Base-by-base conservation (phyloP, 441 rosid species). In the Eutrema salsugineum region DNA sequence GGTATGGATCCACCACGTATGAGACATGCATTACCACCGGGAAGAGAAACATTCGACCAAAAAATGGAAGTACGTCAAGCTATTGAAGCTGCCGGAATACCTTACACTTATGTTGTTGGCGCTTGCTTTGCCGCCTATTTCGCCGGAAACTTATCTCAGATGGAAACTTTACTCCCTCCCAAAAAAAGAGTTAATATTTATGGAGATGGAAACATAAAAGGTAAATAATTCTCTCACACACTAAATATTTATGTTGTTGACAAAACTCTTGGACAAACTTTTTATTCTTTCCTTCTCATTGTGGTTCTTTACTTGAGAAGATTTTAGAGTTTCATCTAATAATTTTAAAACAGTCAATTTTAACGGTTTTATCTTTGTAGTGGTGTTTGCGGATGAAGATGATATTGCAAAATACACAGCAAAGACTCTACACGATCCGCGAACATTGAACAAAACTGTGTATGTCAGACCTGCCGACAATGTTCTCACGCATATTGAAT, bases 61-160 rank as follows among this genome's bases (percentile, higher is more conserved):
- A 90, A 92, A 76, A 85, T 88, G 91, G 49, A 10, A 1, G 88
- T 90, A 38, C 83, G 97, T 61, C 83, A 58, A 12, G 97, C 90
- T 1, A 89, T 91, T 15, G 91, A 89, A n/a, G 88, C 73, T 0
- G 89, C 93, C 24, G 65, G 77, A 7, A 89, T 91, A 36, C 40
- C 98, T 9, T 36, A 36, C 78, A 93, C 97, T 17, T 91, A 87
- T 1, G 78, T 89, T 0, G 76, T 86, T 0, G 91, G 91, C 5
- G 86, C 83, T 77, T 90, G 95, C 76, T 93, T 89, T 7, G 93
- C 80, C 7, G 94, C 89, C 6, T 92, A 87, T 67, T 88, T 92
- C 20, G 88, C 61, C 19, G 90, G 87, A 30, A 82, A 79, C 71
- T 87, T 90, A 36, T 84, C 81, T 24, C 92, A 90, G 53, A 72